Base-by-base conservation (phyloP, 2,329 filamentous ascomycete genomes). In the Colletotrichum tropicale region DNA sequence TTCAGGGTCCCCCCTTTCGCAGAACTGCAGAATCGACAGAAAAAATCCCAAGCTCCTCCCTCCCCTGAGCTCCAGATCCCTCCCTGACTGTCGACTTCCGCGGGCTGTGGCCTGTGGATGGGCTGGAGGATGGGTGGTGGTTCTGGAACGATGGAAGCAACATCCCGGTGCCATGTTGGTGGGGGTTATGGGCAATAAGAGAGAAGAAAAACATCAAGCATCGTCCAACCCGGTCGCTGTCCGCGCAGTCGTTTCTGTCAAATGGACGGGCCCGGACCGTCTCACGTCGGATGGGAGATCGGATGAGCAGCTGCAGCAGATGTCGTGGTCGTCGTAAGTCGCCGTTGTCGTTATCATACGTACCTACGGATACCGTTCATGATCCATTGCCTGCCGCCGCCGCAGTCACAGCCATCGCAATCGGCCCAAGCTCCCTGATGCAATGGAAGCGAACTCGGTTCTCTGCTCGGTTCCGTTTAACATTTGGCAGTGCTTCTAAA, bases 1-100 rank as follows among this genome's bases (percentile, higher is more conserved):
- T 26, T 75, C 69, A 72, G 69, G 69, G 73, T 67, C 73, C 26
- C 73, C 69, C 30, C 21, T 58, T 55, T 13, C 1, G 38, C 64
- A n/a, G 28, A 18, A 26, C 18, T 62, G 28, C 32, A 21, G n/a
- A 32, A 32, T 62, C 1, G 1, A 32, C 58, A 28, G 55, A 58
- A 26, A 16, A 62, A 62, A 13, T 62, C 58, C 24, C 36, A 56
- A 70, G 67, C 55, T 61, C 65, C 65, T 55, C 30, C 21, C 38
- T 16, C 32, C 38, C 38, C 38, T 36, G 60, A 55, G 52, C 48
- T 71, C 36, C 52, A 66, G 32, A 21, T 28, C 15, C 67, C 4
- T 61, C 8, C 30, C 56, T 28, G 67, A 30, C 15, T 38, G 66
- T 62, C 70, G 10, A 60, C 16, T 30, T 64, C 32, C 58, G 48